Evolutionary conservation across 257 asterid species (phyloP), one percentile per base, ranked within the genome.

Genomic region (Hygrophila difformis): DNA sequence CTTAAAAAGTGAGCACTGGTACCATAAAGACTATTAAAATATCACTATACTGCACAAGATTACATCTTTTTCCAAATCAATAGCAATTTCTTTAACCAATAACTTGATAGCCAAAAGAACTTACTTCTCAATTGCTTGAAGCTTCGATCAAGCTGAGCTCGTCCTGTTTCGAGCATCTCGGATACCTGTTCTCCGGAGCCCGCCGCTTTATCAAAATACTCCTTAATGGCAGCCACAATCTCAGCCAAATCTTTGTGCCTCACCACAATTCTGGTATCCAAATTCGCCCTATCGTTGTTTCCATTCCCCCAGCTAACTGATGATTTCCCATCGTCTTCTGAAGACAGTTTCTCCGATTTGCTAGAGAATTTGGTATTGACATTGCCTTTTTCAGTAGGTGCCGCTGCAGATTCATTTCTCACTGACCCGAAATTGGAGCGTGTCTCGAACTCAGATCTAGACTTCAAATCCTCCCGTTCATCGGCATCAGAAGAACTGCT

Each of bases 81-180:
- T 33, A 10, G 37, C 12, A 0, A 22, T 11, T 35, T 23, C 19
- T 41, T 39, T 26, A 39, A 8, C 23, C 44, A 52, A 22, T 0
- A 22, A 53, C 12, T 18, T 29, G 42, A 19, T 5, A 26, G 14
- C 7, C 22, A 42, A 7, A 29, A 21, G n/a, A 23, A 56, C 93
- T 74, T 57, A 91, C 99, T 91, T 73, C 76, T 80, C 69, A 91
- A 49, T 37, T 86, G 95, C 74, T 57, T 82, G 64, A 89, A 89
- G 65, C 84, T 85, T 37, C 82, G 91, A 68, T 85, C 91, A 11
- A 86, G 75, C 77, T 80, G 96, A 40, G 78, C 96, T 57, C 89
- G 61, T 3, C 94, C 93, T 0, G 80, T 71, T 59, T 91, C 99
- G 10, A 91, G 89, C 82, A 86, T 82, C 65, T 73, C 93, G 12